Percentiles rank a stretch among this genome's conserved stretches.
phyloP scores from a whole-genome alignment of 2,329 filamentous ascomycete species.

The Penicillium sp. region DNA sequence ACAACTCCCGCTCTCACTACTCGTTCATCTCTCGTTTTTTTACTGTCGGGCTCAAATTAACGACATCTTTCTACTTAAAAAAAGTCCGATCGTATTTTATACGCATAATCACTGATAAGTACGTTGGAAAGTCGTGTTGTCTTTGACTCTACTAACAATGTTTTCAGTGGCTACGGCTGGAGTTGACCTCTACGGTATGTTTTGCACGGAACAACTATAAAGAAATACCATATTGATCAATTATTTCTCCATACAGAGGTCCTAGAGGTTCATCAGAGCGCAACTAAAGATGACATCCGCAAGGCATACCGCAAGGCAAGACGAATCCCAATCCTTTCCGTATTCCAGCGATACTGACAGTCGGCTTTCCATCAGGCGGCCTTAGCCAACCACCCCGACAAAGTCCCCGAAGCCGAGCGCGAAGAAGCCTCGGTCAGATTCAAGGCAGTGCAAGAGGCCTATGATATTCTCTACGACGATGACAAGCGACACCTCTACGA shows the following conservation, averaged over 20 bases:
- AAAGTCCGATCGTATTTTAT: not conserved
- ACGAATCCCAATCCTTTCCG: not conserved
- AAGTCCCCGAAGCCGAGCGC: conserved; percentile 82
- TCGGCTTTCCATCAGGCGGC: conserved; percentile 60
- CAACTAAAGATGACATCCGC: conserved; percentile 79
- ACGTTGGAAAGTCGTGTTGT: not conserved
- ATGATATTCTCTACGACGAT: conserved; percentile 96
- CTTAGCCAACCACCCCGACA: conserved; percentile 88
- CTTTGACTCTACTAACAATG: conserved; percentile 17
- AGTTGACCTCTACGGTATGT: conserved; percentile 61
- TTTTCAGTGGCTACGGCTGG: conserved; percentile 35
- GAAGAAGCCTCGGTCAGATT: conserved; percentile 85
- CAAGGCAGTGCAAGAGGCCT: conserved; percentile 89
- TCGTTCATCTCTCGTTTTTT: conserved; percentile 5
- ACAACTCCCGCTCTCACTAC: conserved; percentile 3
- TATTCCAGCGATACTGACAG: conserved; percentile 6
- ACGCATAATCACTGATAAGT: not conserved
- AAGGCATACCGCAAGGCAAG: conserved; percentile 92
- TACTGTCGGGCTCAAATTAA: not conserved
- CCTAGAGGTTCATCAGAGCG: conserved; percentile 69
- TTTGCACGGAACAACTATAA: not conserved
- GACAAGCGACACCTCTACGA: conserved; percentile 92
- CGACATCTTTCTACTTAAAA: not conserved
- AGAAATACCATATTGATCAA: conserved; percentile 4
- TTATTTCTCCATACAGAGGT: conserved; percentile 57